Evolutionary conservation across 768 basidiomycete species (phyloP).

Genomic region (Phlegmacium glaucopus): DNA sequence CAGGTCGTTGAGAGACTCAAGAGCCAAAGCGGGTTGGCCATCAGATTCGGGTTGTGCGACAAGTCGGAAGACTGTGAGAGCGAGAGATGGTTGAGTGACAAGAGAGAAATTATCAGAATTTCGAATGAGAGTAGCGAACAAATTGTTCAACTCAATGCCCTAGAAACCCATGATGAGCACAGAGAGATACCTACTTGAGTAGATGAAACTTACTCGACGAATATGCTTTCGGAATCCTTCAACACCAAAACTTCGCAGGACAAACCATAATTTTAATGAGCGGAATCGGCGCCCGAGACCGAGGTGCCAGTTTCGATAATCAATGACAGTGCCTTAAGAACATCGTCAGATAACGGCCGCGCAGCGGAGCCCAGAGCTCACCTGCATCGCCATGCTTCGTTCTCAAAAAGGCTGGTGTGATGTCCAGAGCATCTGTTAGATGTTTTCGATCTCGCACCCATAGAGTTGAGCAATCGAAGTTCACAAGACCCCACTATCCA

Average conservation of each 20-base stretch:
- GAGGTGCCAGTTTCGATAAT: slow-evolving; percentile 89
- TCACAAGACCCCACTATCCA: slow-evolving; percentile 83
- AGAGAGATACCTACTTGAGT: not conserved
- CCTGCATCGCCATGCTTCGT: slow-evolving; percentile 78
- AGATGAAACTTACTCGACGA: slow-evolving; percentile 43
- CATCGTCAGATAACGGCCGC: not conserved
- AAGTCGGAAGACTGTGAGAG: slow-evolving; percentile 76
- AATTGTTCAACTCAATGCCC: slow-evolving; percentile 61
- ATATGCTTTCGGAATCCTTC: slow-evolving; percentile 80
- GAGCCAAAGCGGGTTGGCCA: slow-evolving; percentile 17
- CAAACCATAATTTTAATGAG: slow-evolving; percentile 91
- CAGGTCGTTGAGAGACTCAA: slow-evolving; percentile 53
- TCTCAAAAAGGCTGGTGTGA: slow-evolving; percentile 82
- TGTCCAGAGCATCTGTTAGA: slow-evolving; percentile 78
- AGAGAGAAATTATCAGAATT: slow-evolving; percentile 54
- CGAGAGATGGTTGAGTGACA: slow-evolving; percentile 67
- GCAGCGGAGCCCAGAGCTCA: slow-evolving; percentile 17
- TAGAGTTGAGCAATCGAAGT: slow-evolving; percentile 78
- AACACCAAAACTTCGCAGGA: slow-evolving; percentile 77
- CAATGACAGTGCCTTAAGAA: slow-evolving; percentile 67
- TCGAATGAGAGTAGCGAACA: slow-evolving; percentile 54
- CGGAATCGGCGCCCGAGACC: slow-evolving; percentile 86
- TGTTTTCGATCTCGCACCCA: slow-evolving; percentile 76
- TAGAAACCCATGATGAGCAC: slow-evolving; percentile 20
- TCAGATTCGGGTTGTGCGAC: slow-evolving; percentile 27